Conservation (phyloP, 768 basidiomycete species). For the Pisolithus sp. region DNA sequence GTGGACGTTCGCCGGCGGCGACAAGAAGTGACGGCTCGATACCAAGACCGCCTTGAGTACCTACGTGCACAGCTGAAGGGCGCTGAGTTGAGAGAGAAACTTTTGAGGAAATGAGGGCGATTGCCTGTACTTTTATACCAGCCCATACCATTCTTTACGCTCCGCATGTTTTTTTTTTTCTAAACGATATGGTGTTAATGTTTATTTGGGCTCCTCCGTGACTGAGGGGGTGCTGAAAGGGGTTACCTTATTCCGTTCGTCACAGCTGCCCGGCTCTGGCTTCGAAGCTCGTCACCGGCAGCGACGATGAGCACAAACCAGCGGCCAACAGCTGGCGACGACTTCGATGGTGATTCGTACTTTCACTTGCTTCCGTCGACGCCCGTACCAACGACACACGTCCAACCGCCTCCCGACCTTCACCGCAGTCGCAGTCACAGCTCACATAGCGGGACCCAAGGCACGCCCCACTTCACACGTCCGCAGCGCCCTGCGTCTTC, state of each 20-base stretch:
- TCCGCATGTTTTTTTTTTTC: neutral
- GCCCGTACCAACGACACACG: slow-evolving; percentile 34
- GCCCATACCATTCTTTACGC: slow-evolving; percentile 4
- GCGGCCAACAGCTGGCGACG: neutral
- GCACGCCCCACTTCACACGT: slow-evolving; percentile 56
- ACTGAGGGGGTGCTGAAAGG: no score
- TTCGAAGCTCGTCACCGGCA: no score
- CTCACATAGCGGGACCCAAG: slow-evolving; percentile 58
- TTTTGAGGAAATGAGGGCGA: slow-evolving; percentile 49
- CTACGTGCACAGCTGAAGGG: slow-evolving; percentile 77
- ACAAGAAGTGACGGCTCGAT: slow-evolving; percentile 65
- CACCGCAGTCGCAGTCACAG: slow-evolving; percentile 44
- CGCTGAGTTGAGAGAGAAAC: slow-evolving; percentile 77
- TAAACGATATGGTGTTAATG: slow-evolving; percentile 4
- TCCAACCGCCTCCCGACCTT: slow-evolving; percentile 22
- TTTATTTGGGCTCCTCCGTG: neutral
- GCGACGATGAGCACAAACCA: neutral
- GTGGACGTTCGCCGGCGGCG: slow-evolving; percentile 62
- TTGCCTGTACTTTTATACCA: slow-evolving; percentile 1
- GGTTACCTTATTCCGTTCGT: no score
- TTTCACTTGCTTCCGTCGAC: slow-evolving; percentile 6
- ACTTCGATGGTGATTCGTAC: neutral
- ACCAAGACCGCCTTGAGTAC: slow-evolving; percentile 73
- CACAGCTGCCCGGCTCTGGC: no score
- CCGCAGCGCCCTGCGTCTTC: slow-evolving; percentile 39